Evolutionary conservation across 2,329 filamentous ascomycete species (phyloP).

Genomic region (Penicillium paneum): DNA sequence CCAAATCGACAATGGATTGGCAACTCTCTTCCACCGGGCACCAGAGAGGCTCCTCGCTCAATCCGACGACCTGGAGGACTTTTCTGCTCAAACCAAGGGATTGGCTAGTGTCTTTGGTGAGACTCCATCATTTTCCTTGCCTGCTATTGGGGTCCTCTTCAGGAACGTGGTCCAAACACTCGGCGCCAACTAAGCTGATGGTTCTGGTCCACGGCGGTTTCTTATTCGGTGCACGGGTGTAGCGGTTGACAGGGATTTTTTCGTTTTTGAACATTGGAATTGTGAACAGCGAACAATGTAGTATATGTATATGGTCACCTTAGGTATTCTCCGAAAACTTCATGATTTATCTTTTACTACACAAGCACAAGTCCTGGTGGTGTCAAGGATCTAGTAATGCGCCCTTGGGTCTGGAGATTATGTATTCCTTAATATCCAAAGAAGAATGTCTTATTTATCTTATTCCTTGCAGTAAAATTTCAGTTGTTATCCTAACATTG

Average conservation of each 20-base stretch:
- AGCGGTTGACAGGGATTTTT: conserved; percentile 5
- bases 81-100: conserved; percentile 22
- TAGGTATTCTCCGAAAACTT: neutral
- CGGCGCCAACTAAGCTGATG: conserved; percentile 15
- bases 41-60: conserved; percentile 9
- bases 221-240: conserved; percentile 9
- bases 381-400: neutral
- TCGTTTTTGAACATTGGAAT: conserved; percentile 8
- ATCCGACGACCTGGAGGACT: conserved; percentile 16
- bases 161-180: conserved; percentile 38
- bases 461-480: neutral
- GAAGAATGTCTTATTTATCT: neutral
- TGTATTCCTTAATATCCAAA: neutral
- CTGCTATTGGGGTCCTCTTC: conserved; percentile 38
- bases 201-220: neutral
- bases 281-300: conserved; percentile 20
- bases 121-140: conserved; percentile 39
- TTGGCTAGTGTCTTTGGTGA: conserved; percentile 39
- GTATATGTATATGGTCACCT: conserved; percentile 7
- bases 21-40: conserved; percentile 33
- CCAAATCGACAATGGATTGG: conserved; percentile 31
- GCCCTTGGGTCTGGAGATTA: neutral
- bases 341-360: conserved; percentile 4
- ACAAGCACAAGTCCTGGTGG: neutral
- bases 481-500: neutral